Conservation (phyloP, 2,329 filamentous ascomycete genomes). For the Colletotrichum tropicicola region DNA sequence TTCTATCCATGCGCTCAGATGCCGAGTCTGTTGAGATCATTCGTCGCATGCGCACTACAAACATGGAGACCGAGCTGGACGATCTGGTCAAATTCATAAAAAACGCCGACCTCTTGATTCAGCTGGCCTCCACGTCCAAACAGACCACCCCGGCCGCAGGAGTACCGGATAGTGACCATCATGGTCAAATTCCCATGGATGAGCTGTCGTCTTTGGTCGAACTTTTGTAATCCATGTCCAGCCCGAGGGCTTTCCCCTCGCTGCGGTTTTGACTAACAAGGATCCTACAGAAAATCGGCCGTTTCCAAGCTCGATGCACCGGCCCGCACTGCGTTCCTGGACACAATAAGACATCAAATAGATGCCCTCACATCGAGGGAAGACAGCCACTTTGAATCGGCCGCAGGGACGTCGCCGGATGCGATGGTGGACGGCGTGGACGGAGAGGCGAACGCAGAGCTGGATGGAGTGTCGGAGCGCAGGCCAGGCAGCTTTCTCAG, state of each 20-base stretch:
- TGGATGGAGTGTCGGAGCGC: neutral
- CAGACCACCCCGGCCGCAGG: neutral
- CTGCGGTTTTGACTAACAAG: constrained; percentile 1
- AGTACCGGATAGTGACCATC: neutral
- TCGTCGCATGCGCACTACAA: constrained; percentile 24
- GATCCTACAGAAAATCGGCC: constrained; percentile 7
- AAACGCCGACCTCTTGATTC: constrained; percentile 28
- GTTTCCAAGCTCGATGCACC: constrained; percentile 20
- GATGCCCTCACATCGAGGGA: neutral
- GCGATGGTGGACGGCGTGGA: neutral
- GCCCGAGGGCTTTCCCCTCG: neutral
- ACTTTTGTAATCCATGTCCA: constrained; percentile 9
- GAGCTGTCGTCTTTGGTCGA: constrained; percentile 19
- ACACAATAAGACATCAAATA: constrained; percentile 17
- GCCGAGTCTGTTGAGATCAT: constrained; percentile 30
- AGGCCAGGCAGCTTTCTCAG: constrained; percentile 4
- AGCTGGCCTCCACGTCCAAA: constrained; percentile 17
- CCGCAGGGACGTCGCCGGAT: neutral
- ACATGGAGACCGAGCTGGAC: constrained; percentile 20
- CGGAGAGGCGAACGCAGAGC: neutral
- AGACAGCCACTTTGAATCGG: neutral
- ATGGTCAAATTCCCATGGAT: neutral
- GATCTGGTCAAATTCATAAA: constrained; percentile 30
- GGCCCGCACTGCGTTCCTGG: constrained; percentile 1
- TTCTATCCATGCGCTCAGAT: constrained; percentile 26